Percentiles rank a stretch among this genome's conserved stretches.
Conservation (phyloP, 1,139 yeast species). For the Scheffersomyces segobiensis region DNA sequence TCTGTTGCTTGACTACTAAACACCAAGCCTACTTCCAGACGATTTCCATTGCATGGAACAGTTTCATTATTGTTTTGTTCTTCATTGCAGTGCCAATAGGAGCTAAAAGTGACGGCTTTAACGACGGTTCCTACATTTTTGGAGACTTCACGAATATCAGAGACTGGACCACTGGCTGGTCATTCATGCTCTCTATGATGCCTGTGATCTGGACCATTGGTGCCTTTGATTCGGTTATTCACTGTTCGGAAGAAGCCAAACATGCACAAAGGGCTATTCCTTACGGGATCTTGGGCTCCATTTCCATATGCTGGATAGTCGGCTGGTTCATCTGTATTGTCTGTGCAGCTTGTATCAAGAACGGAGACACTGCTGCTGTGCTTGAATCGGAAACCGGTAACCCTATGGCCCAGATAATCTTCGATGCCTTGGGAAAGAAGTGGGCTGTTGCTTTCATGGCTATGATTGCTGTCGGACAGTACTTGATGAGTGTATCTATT, state of each 20-base stretch:
- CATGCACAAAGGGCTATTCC: slow-evolving; percentile 29
- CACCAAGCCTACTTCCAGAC: slow-evolving; percentile 60
- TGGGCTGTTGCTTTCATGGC: slow-evolving; percentile 26
- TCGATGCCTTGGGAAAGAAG: slow-evolving; percentile 24
- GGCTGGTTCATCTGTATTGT: slow-evolving; percentile 23
- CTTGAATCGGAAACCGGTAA: slow-evolving; percentile 20
- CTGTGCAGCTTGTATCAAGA: slow-evolving; percentile 20
- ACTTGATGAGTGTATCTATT: slow-evolving; percentile 25
- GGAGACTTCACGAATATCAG: slow-evolving; percentile 54
- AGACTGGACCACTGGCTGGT: slow-evolving; percentile 70
- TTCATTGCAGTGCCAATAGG: slow-evolving; percentile 69
- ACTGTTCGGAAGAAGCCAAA: slow-evolving; percentile 32
- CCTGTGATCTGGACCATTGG: slow-evolving; percentile 37
- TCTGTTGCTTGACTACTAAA: slow-evolving; percentile 33
- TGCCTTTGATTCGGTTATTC: slow-evolving; percentile 33
- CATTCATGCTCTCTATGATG: slow-evolving; percentile 29
- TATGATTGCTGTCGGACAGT: slow-evolving; percentile 24
- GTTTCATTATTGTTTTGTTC: slow-evolving; percentile 55
- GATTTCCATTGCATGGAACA: slow-evolving; percentile 56
- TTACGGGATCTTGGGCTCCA: slow-evolving; percentile 30
- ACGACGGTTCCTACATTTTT: slow-evolving; percentile 41
- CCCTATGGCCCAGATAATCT: slow-evolving; percentile 26
- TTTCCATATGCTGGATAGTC: slow-evolving; percentile 20
- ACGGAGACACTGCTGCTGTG: slow-evolving; percentile 17
- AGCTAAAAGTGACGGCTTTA: slow-evolving; percentile 33